A percentile compares a stretch with the other conserved stretches of the same genome.
phyloP scores from a whole-genome alignment of 2,329 filamentous ascomycete genomes.

The Drechslera avenae region DNA sequence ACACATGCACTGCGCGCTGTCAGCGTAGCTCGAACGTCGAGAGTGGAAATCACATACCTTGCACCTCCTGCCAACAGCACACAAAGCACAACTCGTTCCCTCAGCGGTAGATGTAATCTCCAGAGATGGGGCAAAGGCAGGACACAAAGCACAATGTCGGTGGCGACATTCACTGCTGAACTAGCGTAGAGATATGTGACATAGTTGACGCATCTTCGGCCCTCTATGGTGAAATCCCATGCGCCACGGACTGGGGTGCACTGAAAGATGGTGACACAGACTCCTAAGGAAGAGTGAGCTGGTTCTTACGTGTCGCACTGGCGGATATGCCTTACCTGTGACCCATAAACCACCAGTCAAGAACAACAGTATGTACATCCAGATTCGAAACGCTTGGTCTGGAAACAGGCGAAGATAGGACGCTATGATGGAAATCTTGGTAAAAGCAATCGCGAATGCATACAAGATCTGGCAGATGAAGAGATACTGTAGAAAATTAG shows the following conservation, averaged over 20 bases:
- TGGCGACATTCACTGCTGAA: slow-evolving; percentile 31
- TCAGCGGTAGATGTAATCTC: slow-evolving; percentile 33
- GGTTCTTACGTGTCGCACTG: not conserved
- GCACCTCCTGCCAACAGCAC: slow-evolving; percentile 32
- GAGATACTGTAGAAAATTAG: slow-evolving; percentile 26
- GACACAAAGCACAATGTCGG: slow-evolving; percentile 31
- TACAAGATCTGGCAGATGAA: slow-evolving; percentile 36
- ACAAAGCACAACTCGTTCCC: slow-evolving; percentile 35
- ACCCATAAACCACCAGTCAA: slow-evolving; percentile 27
- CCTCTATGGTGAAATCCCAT: slow-evolving; percentile 28
- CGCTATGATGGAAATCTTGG: slow-evolving; percentile 37
- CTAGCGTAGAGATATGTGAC: slow-evolving; percentile 35
- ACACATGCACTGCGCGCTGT: slow-evolving; percentile 26
- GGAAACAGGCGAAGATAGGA: slow-evolving; percentile 36
- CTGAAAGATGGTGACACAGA: slow-evolving; percentile 38
- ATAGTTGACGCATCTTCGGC: slow-evolving; percentile 27
- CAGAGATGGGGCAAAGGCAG: slow-evolving; percentile 35
- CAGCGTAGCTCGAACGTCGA: not conserved
- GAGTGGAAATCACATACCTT: slow-evolving; percentile 23
- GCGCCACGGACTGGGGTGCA: slow-evolving; percentile 29
- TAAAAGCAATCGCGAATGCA: slow-evolving; percentile 32
- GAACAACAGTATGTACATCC: slow-evolving; percentile 24
- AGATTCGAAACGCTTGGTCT: slow-evolving; percentile 23
- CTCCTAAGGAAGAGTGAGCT: slow-evolving; percentile 9
- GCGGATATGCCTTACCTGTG: slow-evolving; percentile 15